Evolutionary conservation across 305 asterid species (phyloP), one percentile per base, ranked within the genome.

Genomic region (Rubia peregrina): DNA sequence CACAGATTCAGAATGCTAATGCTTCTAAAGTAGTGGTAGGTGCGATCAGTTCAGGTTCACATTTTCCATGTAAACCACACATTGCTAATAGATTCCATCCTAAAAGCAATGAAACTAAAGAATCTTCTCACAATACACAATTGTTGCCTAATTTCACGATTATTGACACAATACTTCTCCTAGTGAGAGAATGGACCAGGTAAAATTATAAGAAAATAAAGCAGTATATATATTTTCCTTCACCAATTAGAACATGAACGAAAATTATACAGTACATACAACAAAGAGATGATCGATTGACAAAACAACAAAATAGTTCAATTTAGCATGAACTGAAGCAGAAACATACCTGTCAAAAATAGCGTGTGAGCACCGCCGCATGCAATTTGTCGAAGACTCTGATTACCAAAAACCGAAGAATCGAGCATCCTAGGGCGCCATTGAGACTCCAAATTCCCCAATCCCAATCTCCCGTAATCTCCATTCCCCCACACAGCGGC

Each of bases 291-390:
- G 13, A 57, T 8, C 33, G 62, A 57, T 21, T 8, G 36, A 57
- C 7, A 57, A 57, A 22, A 57, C 16, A 24, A 21, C 10, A 11
- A 57, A 9, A 21, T 21, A 9, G 33, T 11, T 57, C 38, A 24
- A 22, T 2, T 55, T 57, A 24, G 33, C 16, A 65, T 38, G 46
- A 62, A 62, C 24, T 17, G 67, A 57, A 62, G 9, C 51, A 59
- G 13, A 9, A 22, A 16, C 7, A 12, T 11, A 93, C 98, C 97
- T 57, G 96, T 84, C 33, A 93, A 90, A 68, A 93, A 93, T 68
- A 90, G 97, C n/a, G 97, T 86, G 76, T 90, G 98, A 74, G 98
- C 97, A 49, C 98, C 98, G 55, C 96, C 98, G 67, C 96, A 90
- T 57, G 96, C 89, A 74, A 93, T 82, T 76, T 88, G 87, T 69